Evolutionary conservation across 2,329 filamentous ascomycete species (phyloP), one percentile per base, ranked within the genome.

Genomic region (Colletotrichum liriopes): DNA sequence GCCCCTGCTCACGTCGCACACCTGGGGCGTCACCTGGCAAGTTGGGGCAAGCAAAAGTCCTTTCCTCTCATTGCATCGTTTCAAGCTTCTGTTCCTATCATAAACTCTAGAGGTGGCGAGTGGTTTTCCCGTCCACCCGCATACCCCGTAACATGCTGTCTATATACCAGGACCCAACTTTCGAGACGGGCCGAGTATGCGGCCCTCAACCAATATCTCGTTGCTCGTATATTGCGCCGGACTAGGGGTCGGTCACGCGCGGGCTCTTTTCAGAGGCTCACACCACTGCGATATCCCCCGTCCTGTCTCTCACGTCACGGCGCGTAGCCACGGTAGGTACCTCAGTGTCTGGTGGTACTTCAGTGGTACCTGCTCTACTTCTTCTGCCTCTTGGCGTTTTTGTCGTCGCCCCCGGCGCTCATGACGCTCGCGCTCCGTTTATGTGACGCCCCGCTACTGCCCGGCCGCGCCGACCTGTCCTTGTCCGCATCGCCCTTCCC

Each of bases 351-450:
- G 64, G 74, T n/a, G 73, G 74, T 80, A 78, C 76, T 68, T 76
- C 12, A 45, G 51, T 55, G 67, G 63, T 75, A 77, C 77, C 60
- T 65, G 37, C 45, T n/a, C 78, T 79, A 87, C 77, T 89, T 90
- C 83, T 88, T 90, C 76, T 87, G 86, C 72, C 88, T 84, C 79
- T 91, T 91, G 4, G 82, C 77, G 75, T 86, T 89, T 81, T 89
- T 90, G 72, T 94, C 92, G 79, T 93, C 94, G 7, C 84, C 84
- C 20, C 86, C 59, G 39, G 65, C 85, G 80, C 93, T 96, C 65
- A 97, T 81, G 41, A 95, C 93, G 80, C 94, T 97, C 1, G 94
- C 94, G 79, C 94, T 96, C 71, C 94, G 89, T 84, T 97, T 97
- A 74, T 93, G 92, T 0, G 82, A 76, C 11, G 79, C 80, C 52